Conservation (phyloP, 2,329 filamentous ascomycete genomes). For the Cylindrodendrum hubeiense region DNA sequence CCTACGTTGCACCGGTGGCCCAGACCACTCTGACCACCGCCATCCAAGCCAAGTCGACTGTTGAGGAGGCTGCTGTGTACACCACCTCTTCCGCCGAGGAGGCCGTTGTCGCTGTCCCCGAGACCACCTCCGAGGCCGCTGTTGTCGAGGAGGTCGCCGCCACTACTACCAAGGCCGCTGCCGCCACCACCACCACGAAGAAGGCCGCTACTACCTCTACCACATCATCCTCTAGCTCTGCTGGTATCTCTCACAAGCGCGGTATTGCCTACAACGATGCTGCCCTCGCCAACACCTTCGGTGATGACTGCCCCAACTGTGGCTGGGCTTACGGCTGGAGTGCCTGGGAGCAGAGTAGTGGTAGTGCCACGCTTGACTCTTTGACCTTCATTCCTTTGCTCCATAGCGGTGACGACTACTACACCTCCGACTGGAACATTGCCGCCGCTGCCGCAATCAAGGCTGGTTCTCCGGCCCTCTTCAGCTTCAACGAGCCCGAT, state of each 20-base stretch:
- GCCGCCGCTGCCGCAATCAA: constrained; percentile 65
- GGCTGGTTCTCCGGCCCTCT: constrained; percentile 66
- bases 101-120: constrained; percentile 6
- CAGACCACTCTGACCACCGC: constrained; percentile 42
- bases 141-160: background rate
- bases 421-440: constrained; percentile 62
- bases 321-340: constrained; percentile 80
- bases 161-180: constrained; percentile 22
- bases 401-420: constrained; percentile 63
- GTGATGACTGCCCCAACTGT: constrained; percentile 54
- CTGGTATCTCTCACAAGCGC: constrained; percentile 63
- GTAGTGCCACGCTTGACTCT: constrained; percentile 53
- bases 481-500: constrained; percentile 82
- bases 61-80: constrained; percentile 6
- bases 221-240: constrained; percentile 22
- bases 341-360: constrained; percentile 42
- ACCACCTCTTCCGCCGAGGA: constrained; percentile 9
- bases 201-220: constrained; percentile 8
- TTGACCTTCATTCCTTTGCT: constrained; percentile 77
- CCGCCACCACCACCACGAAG: constrained; percentile 16
- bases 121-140: background rate
- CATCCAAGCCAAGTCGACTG: constrained; percentile 36
- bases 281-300: constrained; percentile 64
- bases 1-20: constrained; percentile 12
- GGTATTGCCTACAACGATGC: constrained; percentile 77